These are phyloP conservation scores for Hibiscus syriacus DNA, from an alignment of 345 rosid species.

Conservation along the genomic window DNA sequence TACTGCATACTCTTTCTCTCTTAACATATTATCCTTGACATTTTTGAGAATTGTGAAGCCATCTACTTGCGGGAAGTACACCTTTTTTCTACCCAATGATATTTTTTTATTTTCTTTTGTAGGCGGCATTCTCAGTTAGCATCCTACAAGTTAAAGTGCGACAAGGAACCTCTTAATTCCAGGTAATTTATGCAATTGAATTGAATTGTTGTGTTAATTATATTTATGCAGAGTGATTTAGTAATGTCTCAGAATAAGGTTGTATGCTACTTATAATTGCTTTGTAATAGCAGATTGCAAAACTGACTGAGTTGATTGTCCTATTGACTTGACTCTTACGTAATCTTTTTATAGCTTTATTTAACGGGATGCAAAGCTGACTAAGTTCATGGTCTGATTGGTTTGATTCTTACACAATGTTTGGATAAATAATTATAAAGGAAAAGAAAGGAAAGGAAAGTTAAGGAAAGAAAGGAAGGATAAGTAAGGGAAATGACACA, in stretches of 20 bases:
- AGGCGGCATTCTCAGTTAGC: conserved; percentile 67
- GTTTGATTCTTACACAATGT: neutral
- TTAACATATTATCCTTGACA: neutral
- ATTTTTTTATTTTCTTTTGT: conserved; percentile 21
- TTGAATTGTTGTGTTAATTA: neutral
- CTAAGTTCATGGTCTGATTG: conserved; percentile 8
- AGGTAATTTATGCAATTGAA: conserved; percentile 38
- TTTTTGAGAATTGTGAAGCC: neutral
- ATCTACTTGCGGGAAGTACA: neutral
- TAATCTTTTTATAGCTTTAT: neutral
- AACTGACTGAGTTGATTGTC: conserved; percentile 8
- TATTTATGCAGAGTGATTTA: neutral
- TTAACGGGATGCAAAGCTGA: neutral
- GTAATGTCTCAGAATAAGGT: neutral
- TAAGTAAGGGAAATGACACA: too few species aligned
- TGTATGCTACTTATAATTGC: neutral
- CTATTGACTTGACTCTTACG: neutral
- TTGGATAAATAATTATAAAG: too few species aligned
- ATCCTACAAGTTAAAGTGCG: conserved; percentile 90
- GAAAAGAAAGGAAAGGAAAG: too few species aligned
- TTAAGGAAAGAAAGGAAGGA: too few species aligned
- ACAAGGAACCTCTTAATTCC: conserved; percentile 77
- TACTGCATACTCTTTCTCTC: neutral
- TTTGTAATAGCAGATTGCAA: neutral
- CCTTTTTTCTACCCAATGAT: neutral